Base-by-base conservation (phyloP, 1,284 basidiomycete genomes). In the Austroboletus novae-zelandiae region DNA sequence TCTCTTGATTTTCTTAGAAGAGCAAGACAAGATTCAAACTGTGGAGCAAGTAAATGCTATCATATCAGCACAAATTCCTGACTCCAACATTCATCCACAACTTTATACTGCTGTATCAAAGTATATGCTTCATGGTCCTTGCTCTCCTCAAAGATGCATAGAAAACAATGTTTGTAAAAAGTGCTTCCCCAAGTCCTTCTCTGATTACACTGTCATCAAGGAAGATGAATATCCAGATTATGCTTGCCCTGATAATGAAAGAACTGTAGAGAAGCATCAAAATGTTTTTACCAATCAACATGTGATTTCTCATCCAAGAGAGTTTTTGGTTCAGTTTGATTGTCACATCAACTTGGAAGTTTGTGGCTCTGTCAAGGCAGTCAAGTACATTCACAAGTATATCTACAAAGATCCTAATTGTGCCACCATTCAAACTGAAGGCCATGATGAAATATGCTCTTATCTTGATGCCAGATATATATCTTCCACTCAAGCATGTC, bases 281-380 rank as follows among this genome's bases (percentile, higher is more conserved):
- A 7, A 51, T 14, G 4, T 25, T 9, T 56, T 52, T 43, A 17
- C 25, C 32, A 55, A 55, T 11, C 39, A 2, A 10, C 1, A 15
- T 47, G 45, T 55, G 0, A 29, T 55, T 7, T 23, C 54, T 18
- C 43, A 55, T 55, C 35, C 48, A 1, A 55, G 48, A 31, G n/a
- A 51, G 5, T 30, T 55, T 0, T 7, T 56, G 43, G 53, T 51
- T 1, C 1, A 66, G 15, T 75, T 67, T 41, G 39, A 71, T 20
- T 77, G 77, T 50, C 78, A 82, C 53, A 76, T 80, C 53, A 80
- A 82, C 52, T 56, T 75, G 1, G 69, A 74, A 43, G 69, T 45
- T 43, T 59, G 53, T 39, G 56, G 45, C 0, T 59, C 57, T 1
- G 54, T 74, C 42, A 62, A 60, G 23, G 56, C 68, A 2, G 52